A percentile compares a stretch with the other conserved stretches of the same genome.
Conservation (phyloP, 495 filamentous ascomycete species). For the Patellaria atrata region DNA sequence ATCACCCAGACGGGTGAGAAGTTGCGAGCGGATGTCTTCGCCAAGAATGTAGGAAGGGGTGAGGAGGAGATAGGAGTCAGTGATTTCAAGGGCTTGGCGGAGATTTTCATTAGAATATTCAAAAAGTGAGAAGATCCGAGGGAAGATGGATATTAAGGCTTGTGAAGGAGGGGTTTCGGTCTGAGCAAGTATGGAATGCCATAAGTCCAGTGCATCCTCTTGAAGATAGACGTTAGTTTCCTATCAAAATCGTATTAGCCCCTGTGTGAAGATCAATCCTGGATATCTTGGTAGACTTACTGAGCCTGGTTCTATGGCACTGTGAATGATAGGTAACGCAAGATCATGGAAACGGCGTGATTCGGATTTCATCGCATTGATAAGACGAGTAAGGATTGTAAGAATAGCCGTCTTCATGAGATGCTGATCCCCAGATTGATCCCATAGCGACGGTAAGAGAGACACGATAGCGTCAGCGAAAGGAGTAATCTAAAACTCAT, state of each 20-base stretch:
- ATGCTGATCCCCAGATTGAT: slow-evolving; percentile 62
- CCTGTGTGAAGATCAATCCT: slow-evolving; percentile 5
- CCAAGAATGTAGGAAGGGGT: slow-evolving; percentile 61
- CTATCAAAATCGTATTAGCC: too few species aligned
- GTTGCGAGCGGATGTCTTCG: slow-evolving; percentile 41
- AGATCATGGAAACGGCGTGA: slow-evolving; percentile 55
- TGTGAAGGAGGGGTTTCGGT: slow-evolving; percentile 28
- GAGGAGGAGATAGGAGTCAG: slow-evolving; percentile 67
- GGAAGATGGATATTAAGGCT: slow-evolving; percentile 53
- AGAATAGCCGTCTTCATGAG: slow-evolving; percentile 86
- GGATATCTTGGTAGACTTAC: too few species aligned
- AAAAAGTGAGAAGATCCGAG: slow-evolving; percentile 53
- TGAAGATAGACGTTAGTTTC: slow-evolving; percentile 70
- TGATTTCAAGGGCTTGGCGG: slow-evolving; percentile 52
- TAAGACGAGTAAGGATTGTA: slow-evolving; percentile 63
- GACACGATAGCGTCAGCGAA: slow-evolving; percentile 70
- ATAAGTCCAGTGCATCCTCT: slow-evolving; percentile 84
- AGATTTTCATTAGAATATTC: slow-evolving; percentile 56
- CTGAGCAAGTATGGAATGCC: slow-evolving; percentile 60
- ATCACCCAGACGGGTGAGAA: slow-evolving; percentile 43
- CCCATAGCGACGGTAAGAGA: slow-evolving; percentile 74
- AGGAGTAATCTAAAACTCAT: slow-evolving; percentile 37
- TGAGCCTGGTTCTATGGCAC: slow-evolving; percentile 64
- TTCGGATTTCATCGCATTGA: slow-evolving; percentile 61
- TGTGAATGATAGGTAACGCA: slow-evolving; percentile 64